Base-by-base conservation (phyloP, 331 rosid genomes). In the Acacia pycnantha region DNA sequence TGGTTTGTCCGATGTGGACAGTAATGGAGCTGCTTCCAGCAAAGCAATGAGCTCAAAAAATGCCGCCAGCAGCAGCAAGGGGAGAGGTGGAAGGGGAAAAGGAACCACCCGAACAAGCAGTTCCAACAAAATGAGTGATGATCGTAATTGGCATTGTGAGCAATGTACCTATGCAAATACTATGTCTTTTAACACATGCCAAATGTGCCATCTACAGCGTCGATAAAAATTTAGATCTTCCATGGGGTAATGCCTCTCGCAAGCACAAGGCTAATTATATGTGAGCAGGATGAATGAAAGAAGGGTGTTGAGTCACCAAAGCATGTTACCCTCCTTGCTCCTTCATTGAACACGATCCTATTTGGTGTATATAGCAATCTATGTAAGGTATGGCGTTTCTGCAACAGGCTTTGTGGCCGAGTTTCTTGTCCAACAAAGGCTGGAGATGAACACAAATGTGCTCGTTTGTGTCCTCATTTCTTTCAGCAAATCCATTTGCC, bases 1-100 rank as follows among this genome's bases (percentile, higher is more conserved):
- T 77, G 94, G 90, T 75, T 83, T 91, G 48, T 74, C 93, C n/a
- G 94, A 89, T 84, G 92, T 92, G 79, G 88, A 84, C 62, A 43
- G 79, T 78, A 81, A 79, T 11, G 91, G 85, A 53, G 90, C 86
- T 26, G 77, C 88, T 74, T 78, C 87, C 73, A 86, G 91, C 71
- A 86, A 87, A 84, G 84, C 91, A 53, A 76, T 88, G 0, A 90
- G 88, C 88, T 86, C 91, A 37, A 88, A 87, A 79, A 87, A 22
- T 77, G 82, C 78, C 14, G 87, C 83, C 22, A 87, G 92, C 61
- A 86, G 90, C 83, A 86, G 89, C 76, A 88, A 85, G 86, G 90
- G 87, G 50, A 84, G 78, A 83, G 73, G 81, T 14, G 92, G 87
- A 71, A 89, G 87, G 74, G 90, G 87, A 44, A 90, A 88, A 82